Conservation (phyloP, 2,329 filamentous ascomycete species). For the Cylindrodendrum hubeiense region DNA sequence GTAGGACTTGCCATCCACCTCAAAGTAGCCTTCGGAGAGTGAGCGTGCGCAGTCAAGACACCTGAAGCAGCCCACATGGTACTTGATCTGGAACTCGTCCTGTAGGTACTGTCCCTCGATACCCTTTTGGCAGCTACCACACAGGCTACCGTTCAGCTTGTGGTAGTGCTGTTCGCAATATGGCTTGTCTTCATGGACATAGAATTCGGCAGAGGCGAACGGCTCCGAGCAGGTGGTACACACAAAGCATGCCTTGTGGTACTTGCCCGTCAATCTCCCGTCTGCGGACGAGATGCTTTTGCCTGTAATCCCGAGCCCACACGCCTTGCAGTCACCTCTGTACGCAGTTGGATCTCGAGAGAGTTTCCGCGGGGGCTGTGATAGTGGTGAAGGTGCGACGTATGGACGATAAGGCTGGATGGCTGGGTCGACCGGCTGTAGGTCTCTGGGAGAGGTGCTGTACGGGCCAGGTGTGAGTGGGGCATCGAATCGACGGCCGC, state of each 20-base stretch:
- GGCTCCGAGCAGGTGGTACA: slow-evolving; percentile 86
- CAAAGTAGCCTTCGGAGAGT: slow-evolving; percentile 89
- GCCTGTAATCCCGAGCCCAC: slow-evolving; percentile 80
- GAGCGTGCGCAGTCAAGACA: slow-evolving; percentile 83
- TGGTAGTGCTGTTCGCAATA: slow-evolving; percentile 97
- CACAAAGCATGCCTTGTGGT: slow-evolving; percentile 95
- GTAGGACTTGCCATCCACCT: slow-evolving; percentile 82
- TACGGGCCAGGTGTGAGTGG: slow-evolving; percentile 29
- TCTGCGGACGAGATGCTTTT: slow-evolving; percentile 96
- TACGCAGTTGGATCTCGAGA: slow-evolving; percentile 59
- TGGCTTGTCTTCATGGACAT: slow-evolving; percentile 87
- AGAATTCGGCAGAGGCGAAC: slow-evolving; percentile 91
- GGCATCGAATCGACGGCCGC: slow-evolving; percentile 31
- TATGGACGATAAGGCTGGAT: slow-evolving; percentile 24
- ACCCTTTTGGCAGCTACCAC: slow-evolving; percentile 81
- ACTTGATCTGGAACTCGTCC: slow-evolving; percentile 82
- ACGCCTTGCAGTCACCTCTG: slow-evolving; percentile 87
- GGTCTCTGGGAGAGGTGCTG: slow-evolving; percentile 36
- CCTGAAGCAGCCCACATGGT: slow-evolving; percentile 88
- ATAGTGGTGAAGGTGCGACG: slow-evolving; percentile 24
- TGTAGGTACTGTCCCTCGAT: slow-evolving; percentile 96
- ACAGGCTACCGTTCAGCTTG: slow-evolving; percentile 88
- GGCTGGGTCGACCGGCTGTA: slow-evolving; percentile 20
- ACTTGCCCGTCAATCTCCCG: slow-evolving; percentile 90
- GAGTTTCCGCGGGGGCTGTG: slow-evolving; percentile 47